phyloP scores from a whole-genome alignment of 345 rosid genomes.

The Arabidopsis thaliana region DNA sequence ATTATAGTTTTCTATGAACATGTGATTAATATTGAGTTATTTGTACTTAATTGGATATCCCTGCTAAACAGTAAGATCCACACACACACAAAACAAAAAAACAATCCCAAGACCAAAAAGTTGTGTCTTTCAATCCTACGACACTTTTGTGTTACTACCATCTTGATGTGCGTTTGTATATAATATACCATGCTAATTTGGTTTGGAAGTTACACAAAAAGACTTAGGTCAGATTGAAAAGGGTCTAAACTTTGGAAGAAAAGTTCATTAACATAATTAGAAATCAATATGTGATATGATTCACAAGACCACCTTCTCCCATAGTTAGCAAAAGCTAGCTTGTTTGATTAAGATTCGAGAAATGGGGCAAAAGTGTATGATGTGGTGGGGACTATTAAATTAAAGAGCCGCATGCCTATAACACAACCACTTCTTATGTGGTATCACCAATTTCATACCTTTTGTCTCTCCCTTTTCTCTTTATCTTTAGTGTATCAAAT shows the following conservation, averaged over 20 bases:
- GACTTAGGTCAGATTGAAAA: not conserved
- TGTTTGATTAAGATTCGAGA: conserved; percentile 14
- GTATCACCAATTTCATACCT: conserved; percentile 14
- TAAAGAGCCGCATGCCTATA: conserved; percentile 31
- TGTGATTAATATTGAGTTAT: not conserved
- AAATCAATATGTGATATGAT: conserved; percentile 14
- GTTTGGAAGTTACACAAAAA: conserved; percentile 18
- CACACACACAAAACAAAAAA: not conserved
- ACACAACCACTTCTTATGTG: conserved; percentile 24
- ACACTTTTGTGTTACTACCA: not conserved
- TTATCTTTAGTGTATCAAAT: not conserved
- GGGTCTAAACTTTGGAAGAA: conserved; percentile 17
- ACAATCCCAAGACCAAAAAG: not conserved
- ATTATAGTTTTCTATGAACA: not conserved
- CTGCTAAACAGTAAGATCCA: not conserved
- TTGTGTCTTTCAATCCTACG: not conserved
- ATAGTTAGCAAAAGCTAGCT: conserved; percentile 7
- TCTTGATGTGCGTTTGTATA: not conserved
- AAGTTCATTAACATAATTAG: conserved; percentile 20
- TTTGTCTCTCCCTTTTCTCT: conserved; percentile 18
- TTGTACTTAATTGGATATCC: not conserved
- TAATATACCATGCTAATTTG: not conserved
- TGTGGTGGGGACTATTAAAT: conserved; percentile 12
- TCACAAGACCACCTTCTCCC: not conserved
- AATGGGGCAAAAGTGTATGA: conserved; percentile 26